Evolutionary conservation across 352 stramenopile species (phyloP).

Genomic region (Pythium plurisporium): DNA sequence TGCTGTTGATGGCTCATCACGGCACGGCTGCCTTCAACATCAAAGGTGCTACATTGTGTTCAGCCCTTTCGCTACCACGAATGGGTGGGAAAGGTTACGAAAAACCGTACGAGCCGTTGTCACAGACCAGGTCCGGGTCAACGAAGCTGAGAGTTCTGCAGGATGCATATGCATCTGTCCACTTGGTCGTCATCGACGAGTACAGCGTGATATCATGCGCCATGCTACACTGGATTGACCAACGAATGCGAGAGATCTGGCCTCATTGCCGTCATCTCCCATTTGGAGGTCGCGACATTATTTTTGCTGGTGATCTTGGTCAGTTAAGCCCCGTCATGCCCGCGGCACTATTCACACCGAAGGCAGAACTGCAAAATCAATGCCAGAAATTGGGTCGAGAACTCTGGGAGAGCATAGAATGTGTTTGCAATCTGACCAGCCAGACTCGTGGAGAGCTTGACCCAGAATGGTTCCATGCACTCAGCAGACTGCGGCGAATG

Average conservation of each 20-base stretch:
- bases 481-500: neutral
- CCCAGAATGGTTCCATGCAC: constrained; percentile 3
- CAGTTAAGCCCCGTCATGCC: constrained; percentile 1
- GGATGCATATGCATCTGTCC: neutral
- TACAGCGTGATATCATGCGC: constrained; percentile 13
- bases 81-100: neutral
- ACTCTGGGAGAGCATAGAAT: neutral
- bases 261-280: neutral
- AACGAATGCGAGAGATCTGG: constrained; percentile 10
- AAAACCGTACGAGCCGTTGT: neutral
- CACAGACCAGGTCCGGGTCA: neutral
- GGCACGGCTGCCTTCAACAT: constrained; percentile 9
- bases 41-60: constrained; percentile 7
- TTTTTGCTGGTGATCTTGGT: constrained; percentile 8
- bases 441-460: neutral
- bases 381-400: neutral
- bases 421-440: neutral
- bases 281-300: constrained; percentile 9
- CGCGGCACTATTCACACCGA: neutral
- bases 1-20: constrained; percentile 6
- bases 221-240: constrained; percentile 14
- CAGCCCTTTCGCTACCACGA: neutral
- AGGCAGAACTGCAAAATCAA: neutral
- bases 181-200: constrained; percentile 13
- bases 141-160: constrained; percentile 1